Percentiles rank a stretch among this genome's conserved stretches.
These are phyloP conservation scores for Phytophthora megakarya DNA, from an alignment of 352 stramenopile species.

Conservation along the genomic window DNA sequence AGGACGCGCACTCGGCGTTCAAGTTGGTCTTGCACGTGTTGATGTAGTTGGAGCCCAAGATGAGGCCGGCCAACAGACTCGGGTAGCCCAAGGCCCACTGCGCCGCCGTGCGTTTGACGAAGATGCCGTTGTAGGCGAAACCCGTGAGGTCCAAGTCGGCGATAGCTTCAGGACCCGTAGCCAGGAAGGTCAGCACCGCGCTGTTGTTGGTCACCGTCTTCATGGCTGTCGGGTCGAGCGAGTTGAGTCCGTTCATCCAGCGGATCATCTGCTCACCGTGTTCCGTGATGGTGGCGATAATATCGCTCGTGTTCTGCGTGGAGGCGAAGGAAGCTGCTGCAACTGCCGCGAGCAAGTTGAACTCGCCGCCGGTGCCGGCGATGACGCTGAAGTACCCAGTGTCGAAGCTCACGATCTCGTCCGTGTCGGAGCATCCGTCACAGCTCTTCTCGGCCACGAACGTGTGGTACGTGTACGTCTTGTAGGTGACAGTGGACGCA, in stretches of 20 bases:
- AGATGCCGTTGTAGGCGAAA: slow-evolving; percentile 81
- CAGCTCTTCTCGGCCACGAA: slow-evolving; percentile 57
- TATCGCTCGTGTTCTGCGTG: slow-evolving; percentile 20
- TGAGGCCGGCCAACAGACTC: slow-evolving; percentile 66
- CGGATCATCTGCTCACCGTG: slow-evolving; percentile 70
- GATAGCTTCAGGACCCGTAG: slow-evolving; percentile 34
- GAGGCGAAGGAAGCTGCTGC: slow-evolving; percentile 51
- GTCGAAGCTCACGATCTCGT: slow-evolving; percentile 66
- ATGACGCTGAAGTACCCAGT: slow-evolving; percentile 76
- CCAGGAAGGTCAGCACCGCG: slow-evolving; percentile 52
- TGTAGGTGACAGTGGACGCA: slow-evolving; percentile 68
- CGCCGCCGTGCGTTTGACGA: slow-evolving; percentile 56
- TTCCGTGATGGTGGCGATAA: slow-evolving; percentile 35
- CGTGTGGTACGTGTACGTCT: slow-evolving; percentile 79
- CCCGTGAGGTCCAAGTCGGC: slow-evolving; percentile 51
- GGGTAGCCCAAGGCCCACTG: slow-evolving; percentile 79
- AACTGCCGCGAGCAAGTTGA: slow-evolving; percentile 53
- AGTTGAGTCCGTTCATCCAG: slow-evolving; percentile 82
- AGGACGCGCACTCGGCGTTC: slow-evolving; percentile 52
- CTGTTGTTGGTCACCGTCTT: slow-evolving; percentile 52
- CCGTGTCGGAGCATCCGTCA: slow-evolving; percentile 54
- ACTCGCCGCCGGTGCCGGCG: slow-evolving; percentile 60
- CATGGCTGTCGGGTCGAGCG: slow-evolving; percentile 67
- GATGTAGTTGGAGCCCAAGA: slow-evolving; percentile 62
- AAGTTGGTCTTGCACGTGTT: slow-evolving; percentile 43